Evolutionary conservation across 2,329 filamentous ascomycete genomes (phyloP).

Genomic region (Fusarium nisikadoi): DNA sequence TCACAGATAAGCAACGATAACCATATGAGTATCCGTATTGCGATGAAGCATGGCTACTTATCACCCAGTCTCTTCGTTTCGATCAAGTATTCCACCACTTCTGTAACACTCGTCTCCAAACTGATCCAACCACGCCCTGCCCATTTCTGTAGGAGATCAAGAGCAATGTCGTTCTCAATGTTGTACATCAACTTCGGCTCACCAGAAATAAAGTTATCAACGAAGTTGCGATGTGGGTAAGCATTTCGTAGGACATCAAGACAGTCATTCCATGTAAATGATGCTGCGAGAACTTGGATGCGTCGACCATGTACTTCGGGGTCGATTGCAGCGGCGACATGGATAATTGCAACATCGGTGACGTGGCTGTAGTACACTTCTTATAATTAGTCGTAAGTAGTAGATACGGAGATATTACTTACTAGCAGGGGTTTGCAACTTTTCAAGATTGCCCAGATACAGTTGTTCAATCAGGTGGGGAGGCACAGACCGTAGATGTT

Average conservation of each 20-base stretch:
- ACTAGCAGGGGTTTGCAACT: conserved; percentile 16
- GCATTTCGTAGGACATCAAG: conserved; percentile 16
- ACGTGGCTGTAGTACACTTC: conserved; percentile 33
- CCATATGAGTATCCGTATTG: background rate
- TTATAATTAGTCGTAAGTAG: background rate
- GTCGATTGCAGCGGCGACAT: conserved; percentile 28
- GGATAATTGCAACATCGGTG: conserved; percentile 20
- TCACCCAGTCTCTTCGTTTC: background rate
- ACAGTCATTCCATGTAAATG: conserved; percentile 27
- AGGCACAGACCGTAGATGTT: conserved; percentile 33
- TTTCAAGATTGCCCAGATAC: conserved; percentile 17
- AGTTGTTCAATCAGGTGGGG: conserved; percentile 30
- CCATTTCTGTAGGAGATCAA: conserved; percentile 23
- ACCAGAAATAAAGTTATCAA: conserved; percentile 15
- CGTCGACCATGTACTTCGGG: conserved; percentile 3
- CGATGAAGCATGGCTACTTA: background rate
- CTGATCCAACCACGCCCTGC: conserved; percentile 23
- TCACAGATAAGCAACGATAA: background rate
- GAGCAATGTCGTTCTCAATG: conserved; percentile 25
- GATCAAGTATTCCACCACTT: conserved; percentile 16
- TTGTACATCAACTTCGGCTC: conserved; percentile 15
- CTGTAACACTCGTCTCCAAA: conserved; percentile 9
- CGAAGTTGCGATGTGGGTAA: conserved; percentile 15
- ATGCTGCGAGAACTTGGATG: conserved; percentile 23
- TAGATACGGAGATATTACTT: background rate